Evolutionary conservation across 768 basidiomycete genomes (phyloP).

Genomic region (Amanita pallidorosea): DNA sequence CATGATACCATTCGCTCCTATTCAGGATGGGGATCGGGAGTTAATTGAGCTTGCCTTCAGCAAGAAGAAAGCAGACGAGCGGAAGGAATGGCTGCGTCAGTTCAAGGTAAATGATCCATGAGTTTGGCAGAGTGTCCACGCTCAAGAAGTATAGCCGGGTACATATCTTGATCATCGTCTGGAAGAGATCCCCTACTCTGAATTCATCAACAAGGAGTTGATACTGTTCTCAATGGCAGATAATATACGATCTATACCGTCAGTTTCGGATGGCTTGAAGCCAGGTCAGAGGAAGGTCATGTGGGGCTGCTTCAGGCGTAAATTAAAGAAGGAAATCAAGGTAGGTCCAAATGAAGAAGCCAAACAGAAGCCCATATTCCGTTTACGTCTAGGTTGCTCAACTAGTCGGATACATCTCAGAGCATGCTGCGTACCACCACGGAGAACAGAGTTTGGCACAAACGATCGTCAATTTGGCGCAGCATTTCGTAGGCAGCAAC

Average conservation of each 20-base stretch:
- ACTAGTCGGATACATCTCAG: constrained; percentile 89
- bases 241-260: constrained; percentile 96
- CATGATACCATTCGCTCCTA: constrained; percentile 83
- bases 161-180: constrained; percentile 88
- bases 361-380: not conserved
- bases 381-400: constrained; percentile 63
- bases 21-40: constrained; percentile 72
- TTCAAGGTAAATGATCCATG: constrained; percentile 49
- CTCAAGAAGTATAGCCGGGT: constrained; percentile 52
- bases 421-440: constrained; percentile 94
- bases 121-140: not conserved
- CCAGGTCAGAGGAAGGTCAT: constrained; percentile 96
- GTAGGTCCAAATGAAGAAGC: constrained; percentile 20
- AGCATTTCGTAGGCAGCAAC: constrained; percentile 91
- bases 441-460: constrained; percentile 80
- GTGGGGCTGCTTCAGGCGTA: constrained; percentile 93
- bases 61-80: constrained; percentile 98
- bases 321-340: constrained; percentile 87
- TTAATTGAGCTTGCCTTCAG: constrained; percentile 97
- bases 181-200: constrained; percentile 76
- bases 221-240: constrained; percentile 99
- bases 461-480: constrained; percentile 91
- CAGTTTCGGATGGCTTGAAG: constrained; percentile 87
- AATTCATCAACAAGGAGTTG: constrained; percentile 97
- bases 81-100: constrained; percentile 95